Conservation (phyloP, 495 filamentous ascomycete species). For the Achaetomiella virescens region DNA sequence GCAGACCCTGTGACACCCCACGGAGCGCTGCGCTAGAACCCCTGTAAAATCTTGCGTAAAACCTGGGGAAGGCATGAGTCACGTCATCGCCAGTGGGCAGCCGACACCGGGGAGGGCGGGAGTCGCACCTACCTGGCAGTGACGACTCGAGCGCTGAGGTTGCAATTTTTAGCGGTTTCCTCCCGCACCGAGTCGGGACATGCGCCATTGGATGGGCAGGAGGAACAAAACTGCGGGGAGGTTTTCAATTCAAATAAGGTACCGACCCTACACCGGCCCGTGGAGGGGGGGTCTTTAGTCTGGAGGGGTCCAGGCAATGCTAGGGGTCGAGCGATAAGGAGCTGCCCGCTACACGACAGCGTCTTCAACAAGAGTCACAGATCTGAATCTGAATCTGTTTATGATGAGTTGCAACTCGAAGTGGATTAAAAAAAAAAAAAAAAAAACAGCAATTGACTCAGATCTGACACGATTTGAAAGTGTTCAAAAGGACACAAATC, state of each 20-base stretch:
- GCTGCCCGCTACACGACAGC: conserved; percentile 3
- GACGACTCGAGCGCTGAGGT: too few species aligned
- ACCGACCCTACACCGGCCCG: too few species aligned
- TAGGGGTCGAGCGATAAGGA: conserved; percentile 2
- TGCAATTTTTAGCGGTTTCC: not conserved
- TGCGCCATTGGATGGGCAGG: conserved; percentile 3
- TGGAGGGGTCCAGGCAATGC: conserved; percentile 5
- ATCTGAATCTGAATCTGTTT: too few species aligned
- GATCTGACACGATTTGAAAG: not conserved
- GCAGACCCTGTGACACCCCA: conserved; percentile 15
- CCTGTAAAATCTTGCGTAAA: conserved; percentile 24
- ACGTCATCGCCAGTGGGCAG: conserved; percentile 13
- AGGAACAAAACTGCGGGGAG: not conserved
- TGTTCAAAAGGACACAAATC: too few species aligned
- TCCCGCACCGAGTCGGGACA: not conserved
- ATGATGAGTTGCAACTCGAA: too few species aligned
- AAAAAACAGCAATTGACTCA: not conserved
- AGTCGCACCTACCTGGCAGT: not conserved
- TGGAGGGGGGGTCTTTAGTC: too few species aligned
- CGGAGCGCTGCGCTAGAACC: conserved; percentile 10
- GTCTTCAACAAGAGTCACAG: not conserved
- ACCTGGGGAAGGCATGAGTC: conserved; percentile 21
- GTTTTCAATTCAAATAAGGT: not conserved
- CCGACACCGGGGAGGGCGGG: conserved; percentile 11
- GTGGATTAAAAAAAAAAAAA: not conserved